These are phyloP conservation scores for Paraglomus occultum DNA, from an alignment of 192 early-diverging fungal species.

Conservation along the genomic window DNA sequence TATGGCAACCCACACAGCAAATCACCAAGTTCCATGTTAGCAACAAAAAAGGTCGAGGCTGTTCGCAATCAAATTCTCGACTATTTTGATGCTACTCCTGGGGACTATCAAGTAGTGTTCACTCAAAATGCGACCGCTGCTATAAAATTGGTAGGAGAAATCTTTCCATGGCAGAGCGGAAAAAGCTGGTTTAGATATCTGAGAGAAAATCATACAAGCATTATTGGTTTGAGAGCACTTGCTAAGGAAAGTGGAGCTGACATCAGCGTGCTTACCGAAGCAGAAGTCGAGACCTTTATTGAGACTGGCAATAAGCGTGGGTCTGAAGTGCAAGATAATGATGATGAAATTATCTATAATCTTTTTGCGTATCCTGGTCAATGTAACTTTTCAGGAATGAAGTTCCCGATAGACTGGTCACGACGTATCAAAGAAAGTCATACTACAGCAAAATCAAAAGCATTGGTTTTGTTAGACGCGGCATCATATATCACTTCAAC, in stretches of 20 bases:
- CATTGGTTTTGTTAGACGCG: conserved; percentile 70
- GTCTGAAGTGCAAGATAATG: not conserved
- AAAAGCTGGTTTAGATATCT: conserved; percentile 55
- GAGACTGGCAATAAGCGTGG: not conserved
- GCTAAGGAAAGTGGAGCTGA: conserved; percentile 29
- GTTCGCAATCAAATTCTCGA: conserved; percentile 53
- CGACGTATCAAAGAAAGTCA: conserved; percentile 40
- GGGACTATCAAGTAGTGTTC: conserved; percentile 70
- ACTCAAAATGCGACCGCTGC: conserved; percentile 78
- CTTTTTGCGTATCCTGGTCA: conserved; percentile 81
- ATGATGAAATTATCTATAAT: conserved; percentile 31
- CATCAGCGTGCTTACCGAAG: not conserved
- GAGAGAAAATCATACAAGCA: conserved; percentile 69
- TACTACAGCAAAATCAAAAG: conserved; percentile 30
- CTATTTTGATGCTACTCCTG: conserved; percentile 56
- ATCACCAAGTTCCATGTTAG: conserved; percentile 49
- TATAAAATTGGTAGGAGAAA: conserved; percentile 71
- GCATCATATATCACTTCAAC: conserved; percentile 69
- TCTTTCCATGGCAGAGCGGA: conserved; percentile 53
- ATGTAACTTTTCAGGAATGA: conserved; percentile 78
- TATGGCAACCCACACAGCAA: conserved; percentile 70
- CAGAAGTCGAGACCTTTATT: conserved; percentile 27
- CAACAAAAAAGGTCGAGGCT: conserved; percentile 49
- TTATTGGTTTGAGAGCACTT: conserved; percentile 68
- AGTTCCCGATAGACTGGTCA: conserved; percentile 65